Evolutionary conservation across 140 eudicot genomes (phyloP), one percentile per base, ranked within the genome.

Genomic region (Cichorium intybus): DNA sequence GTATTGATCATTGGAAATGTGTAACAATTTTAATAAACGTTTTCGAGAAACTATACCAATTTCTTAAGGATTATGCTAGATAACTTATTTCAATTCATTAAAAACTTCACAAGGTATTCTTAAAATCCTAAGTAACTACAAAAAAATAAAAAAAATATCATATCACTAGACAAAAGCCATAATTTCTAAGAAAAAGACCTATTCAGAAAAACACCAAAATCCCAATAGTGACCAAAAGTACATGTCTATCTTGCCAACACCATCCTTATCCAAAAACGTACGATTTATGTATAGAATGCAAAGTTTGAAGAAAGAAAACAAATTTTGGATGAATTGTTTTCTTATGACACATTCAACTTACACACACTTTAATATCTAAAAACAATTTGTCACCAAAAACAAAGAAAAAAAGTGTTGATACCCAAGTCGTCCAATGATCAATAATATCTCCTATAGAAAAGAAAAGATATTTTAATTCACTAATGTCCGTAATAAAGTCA

Each of bases 231-330:
- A 45, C 14, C 49, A 14, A 43, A 62, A 45, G 68, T 45, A 5
- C 23, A 41, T 5, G 28, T 63, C 45, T 64, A 48, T 64, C 62
- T 9, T 35, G 11, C 41, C 34, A 33, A 15, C 26, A 0, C 9
- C 54, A 16, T 53, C 22, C 63, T 67, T 67, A 35, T 67, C 72
- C 54, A 16, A 22, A 49, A 23, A 22, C 27, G 23, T 28, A 4
- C 11, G 15, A 12, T 24, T 34, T 37, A 0, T 21, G 24, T 35
- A 17, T 3, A 35, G 7, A 31, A 11, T 12, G 27, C 7, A 8
- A 26, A 8, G 14, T 4, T 1, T 18, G 4, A 3, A 64, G 35
- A 47, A 64, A 49, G 11, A 65, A 65, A 29, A 31, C 24, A 33
- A 50, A 50, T 3, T 5, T 49, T 6, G 7, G 4, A 65, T 22